Base-by-base conservation (phyloP, 805 yeast genomes). In the Ogataea dorogensis region DNA sequence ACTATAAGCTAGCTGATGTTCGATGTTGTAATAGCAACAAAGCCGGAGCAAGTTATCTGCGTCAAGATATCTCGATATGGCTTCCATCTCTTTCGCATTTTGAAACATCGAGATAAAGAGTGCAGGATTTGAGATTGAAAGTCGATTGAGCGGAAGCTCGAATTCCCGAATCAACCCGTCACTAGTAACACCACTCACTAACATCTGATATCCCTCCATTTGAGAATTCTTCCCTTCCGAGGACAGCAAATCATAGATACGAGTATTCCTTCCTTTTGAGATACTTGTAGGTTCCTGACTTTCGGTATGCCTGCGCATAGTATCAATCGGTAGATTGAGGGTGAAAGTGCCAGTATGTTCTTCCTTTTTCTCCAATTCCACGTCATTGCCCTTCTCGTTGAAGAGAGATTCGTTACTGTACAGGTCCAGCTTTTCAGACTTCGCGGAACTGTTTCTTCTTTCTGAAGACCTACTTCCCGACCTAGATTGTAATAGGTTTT, bases 1-100 rank as follows among this genome's bases (percentile, higher is more conserved):
- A 4, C 18, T 20, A 8, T 21, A 13, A 16, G 37, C 27, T 15
- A 44, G 17, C 1, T 21, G 30, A 16, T 33, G 17, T 5, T 39
- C 28, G 19, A 42, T 37, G 26, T 40, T 29, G 25, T 46, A 41
- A 23, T 43, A 24, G 28, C 64, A 54, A 7, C 40, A 37, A 5
- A 58, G 15, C 28, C 64, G 42, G 4, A 60, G 21, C 8, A 54
- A 36, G 34, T 60, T 58, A n/a, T 58, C 60, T 7, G 53, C 36
- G 11, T 57, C 47, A 16, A 60, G 28, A 24, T 43, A 48, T 4
- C 29, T 34, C 2, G 47, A 23, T 10, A 56, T 28, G 17, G 29
- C 38, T 3, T 32, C 28, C 2, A 53, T 20, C 17, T 43, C 30
- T 2, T 26, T 15, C 4, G 33, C 41, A 25, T 44, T 32, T 2